Evolutionary conservation across 1,139 yeast genomes (phyloP).

Genomic region (Yamadazyma triangularis): DNA sequence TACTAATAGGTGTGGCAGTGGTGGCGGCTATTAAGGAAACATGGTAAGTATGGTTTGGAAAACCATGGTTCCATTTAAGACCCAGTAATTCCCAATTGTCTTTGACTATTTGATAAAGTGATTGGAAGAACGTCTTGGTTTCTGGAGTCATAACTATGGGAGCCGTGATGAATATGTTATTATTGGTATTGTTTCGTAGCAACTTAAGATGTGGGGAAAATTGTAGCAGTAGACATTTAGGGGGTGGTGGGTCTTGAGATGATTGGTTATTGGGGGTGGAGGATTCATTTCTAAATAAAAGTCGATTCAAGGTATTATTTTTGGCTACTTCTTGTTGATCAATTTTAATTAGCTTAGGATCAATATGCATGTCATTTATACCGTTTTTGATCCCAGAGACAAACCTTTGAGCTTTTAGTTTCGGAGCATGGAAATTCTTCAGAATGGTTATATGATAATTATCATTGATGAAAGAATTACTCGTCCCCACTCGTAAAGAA

Average conservation of each 20-base stretch:
- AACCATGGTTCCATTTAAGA: not conserved
- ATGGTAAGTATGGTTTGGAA: not conserved
- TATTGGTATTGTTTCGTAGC: constrained; percentile 5
- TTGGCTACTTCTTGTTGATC: not conserved
- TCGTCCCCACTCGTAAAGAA: not conserved
- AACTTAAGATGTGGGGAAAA: constrained; percentile 7
- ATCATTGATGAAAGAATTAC: not conserved
- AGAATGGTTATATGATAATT: constrained; percentile 8
- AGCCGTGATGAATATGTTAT: constrained; percentile 8
- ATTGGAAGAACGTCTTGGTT: constrained; percentile 4
- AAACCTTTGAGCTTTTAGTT: constrained; percentile 3
- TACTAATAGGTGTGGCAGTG: not conserved
- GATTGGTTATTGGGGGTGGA: not conserved
- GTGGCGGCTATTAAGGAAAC: not conserved
- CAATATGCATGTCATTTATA: not conserved
- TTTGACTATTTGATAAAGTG: constrained; percentile 2
- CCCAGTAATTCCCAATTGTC: constrained; percentile 5
- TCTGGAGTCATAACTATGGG: constrained; percentile 1
- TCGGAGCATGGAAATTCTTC: not conserved
- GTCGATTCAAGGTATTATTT: not conserved
- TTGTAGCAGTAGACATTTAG: constrained; percentile 4
- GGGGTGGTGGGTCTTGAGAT: not conserved
- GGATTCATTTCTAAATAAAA: not conserved
- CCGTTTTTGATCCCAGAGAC: constrained; percentile 3
- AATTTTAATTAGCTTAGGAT: constrained; percentile 1